phyloP scores from a whole-genome alignment of 306 rosid species.

The Mucuna pruriens region DNA sequence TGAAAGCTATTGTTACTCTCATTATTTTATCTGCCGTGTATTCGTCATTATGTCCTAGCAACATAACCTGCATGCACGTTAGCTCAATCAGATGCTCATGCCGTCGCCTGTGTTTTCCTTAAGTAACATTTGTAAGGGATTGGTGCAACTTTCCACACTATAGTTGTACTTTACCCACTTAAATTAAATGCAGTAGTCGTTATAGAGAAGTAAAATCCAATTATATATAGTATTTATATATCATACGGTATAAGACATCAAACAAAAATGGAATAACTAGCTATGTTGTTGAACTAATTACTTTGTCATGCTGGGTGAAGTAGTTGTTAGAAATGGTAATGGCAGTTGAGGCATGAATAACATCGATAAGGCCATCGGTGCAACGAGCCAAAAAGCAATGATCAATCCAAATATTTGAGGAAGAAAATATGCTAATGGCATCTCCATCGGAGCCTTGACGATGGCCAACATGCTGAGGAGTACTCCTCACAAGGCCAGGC shows the following conservation, averaged over 20 bases:
- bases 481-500: constrained; percentile 62
- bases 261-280: neutral
- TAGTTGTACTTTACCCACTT: too few species aligned
- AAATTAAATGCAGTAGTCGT: too few species aligned
- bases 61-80: constrained; percentile 70
- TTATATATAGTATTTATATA: too few species aligned
- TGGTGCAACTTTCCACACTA: too few species aligned
- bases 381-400: constrained; percentile 67
- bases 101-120: too few species aligned
- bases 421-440: constrained; percentile 58
- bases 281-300: constrained; percentile 30
- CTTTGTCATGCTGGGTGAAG: constrained; percentile 84
- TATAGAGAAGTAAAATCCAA: too few species aligned
- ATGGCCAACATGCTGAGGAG: constrained; percentile 60
- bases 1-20: constrained; percentile 51
- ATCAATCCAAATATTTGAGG: constrained; percentile 81
- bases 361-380: constrained; percentile 70
- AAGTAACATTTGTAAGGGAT: too few species aligned
- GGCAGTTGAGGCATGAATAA: constrained; percentile 74
- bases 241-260: neutral
- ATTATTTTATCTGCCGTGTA: constrained; percentile 61
- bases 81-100: neutral
- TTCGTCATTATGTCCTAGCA: constrained; percentile 75
- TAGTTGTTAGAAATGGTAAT: constrained; percentile 75
- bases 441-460: constrained; percentile 82